Evolutionary conservation across 352 stramenopile genomes (phyloP).

Genomic region (Pythium chondricola): DNA sequence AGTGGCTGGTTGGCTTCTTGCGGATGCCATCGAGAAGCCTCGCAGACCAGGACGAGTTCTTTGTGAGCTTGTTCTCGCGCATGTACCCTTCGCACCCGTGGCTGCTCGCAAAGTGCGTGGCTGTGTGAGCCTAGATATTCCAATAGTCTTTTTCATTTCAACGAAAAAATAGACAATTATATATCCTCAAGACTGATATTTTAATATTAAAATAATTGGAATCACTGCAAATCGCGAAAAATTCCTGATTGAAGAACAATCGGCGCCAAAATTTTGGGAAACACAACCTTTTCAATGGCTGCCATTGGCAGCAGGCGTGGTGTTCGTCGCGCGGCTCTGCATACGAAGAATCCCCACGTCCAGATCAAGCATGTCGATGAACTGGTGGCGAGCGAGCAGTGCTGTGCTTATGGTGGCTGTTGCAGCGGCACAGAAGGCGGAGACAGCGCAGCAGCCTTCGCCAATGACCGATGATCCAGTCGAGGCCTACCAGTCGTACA

Average conservation of each 20-base stretch:
- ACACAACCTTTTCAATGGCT: too few species aligned
- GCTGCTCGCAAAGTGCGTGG: conserved; percentile 68
- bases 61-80: conserved; percentile 76
- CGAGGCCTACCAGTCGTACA: conserved; percentile 12
- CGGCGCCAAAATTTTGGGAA: too few species aligned
- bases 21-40: conserved; percentile 60
- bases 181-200: too few species aligned
- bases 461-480: not conserved
- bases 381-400: not conserved
- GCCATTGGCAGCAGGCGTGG: not conserved
- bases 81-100: conserved; percentile 78
- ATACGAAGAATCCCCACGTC: not conserved
- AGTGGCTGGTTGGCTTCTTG: conserved; percentile 68
- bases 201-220: too few species aligned
- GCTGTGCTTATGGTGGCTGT: not conserved
- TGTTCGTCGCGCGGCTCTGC: too few species aligned
- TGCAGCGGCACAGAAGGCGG: not conserved
- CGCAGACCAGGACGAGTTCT: conserved; percentile 82
- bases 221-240: too few species aligned
- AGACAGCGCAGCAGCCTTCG: not conserved
- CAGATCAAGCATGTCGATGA: not conserved
- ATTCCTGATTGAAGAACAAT: not conserved
- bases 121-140: not conserved
- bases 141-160: not conserved
- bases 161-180: too few species aligned